Percentiles rank a stretch among this genome's conserved stretches.
Conservation (phyloP, 2,329 filamentous ascomycete species). For the Fusarium multiceps region DNA sequence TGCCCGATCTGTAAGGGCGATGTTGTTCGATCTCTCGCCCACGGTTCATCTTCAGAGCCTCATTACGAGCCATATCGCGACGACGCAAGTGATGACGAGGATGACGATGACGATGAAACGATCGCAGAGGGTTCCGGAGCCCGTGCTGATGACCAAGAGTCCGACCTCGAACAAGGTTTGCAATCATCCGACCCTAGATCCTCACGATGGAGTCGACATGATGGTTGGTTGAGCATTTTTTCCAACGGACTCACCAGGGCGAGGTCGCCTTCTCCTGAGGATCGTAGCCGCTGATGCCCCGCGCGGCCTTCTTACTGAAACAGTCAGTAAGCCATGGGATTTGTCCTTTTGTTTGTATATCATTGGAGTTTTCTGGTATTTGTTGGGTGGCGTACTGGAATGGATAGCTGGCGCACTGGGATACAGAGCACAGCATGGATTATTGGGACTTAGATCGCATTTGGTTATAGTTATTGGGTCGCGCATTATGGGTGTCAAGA, state of each 20-base stretch:
- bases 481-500: conserved; percentile 11
- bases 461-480: conserved; percentile 24
- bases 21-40: conserved; percentile 79
- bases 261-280: conserved; percentile 44
- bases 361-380: conserved; percentile 27
- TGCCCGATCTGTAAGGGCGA: conserved; percentile 99
- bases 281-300: conserved; percentile 38
- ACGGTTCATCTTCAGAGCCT: conserved; percentile 62
- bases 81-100: conserved; percentile 59
- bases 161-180: conserved; percentile 60
- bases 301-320: conserved; percentile 2
- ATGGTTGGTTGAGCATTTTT: conserved; percentile 55
- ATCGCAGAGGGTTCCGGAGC: conserved; percentile 52
- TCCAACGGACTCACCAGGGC: conserved; percentile 46
- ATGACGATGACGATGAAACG: conserved; percentile 55
- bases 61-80: conserved; percentile 67
- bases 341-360: conserved; percentile 33
- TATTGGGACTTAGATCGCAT: conserved; percentile 27
- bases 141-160: conserved; percentile 46
- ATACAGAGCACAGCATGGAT: conserved; percentile 30
- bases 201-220: conserved; percentile 42
- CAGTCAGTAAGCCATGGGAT: conserved; percentile 10
- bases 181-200: conserved; percentile 37
- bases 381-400: conserved; percentile 26
- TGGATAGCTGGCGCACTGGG: conserved; percentile 19